Base-by-base conservation (phyloP, 768 basidiomycete genomes). In the Astraeus odoratus region DNA sequence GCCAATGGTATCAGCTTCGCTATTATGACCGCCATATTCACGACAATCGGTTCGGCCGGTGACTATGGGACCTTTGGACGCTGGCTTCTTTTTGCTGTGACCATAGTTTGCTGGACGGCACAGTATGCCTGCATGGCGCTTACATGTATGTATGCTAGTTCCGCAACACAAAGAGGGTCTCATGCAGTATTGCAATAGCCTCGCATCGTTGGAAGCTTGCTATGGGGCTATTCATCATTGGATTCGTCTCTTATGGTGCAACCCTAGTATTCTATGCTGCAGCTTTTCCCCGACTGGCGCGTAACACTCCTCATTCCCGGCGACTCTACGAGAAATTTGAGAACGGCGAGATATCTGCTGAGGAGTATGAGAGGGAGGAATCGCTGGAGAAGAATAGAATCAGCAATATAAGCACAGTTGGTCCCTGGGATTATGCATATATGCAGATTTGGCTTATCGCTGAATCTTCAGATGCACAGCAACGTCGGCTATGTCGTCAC, bases 311-410 rank as follows among this genome's bases (percentile, higher is more conserved):
- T 3, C 81, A 76, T 51, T 68, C 85, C 4, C 74, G 80, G 10
- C 60, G 59, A 2, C 63, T 88, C 3, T 67, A 70, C 29, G 74
- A 73, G 38, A 74, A 70, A 52, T 79, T 74, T 44, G 80, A 81
- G 40, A 68, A 67, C 0, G 82, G 83, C 0, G 75, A 82, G 47
- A 77, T 81, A 9, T 53, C 68, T 0, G 61, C 66, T 13, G 82
- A 81, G 44, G 80, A 74, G 50, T 88, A 83, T 51, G 86, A 89
- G 54, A 57, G 52, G 13, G 86, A 86, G 54, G 86, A 89, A 54
- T 84, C 82, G 27, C 55, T 90, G 35, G 85, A 90, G 67, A 88
- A 88, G 72, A 91, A 88, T 49, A 67, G 81, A 50, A 84, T 92
- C 47, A 86, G 86, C 57, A 89, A 89, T 54, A 85, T 89, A 50